phyloP scores from a whole-genome alignment of 2,329 filamentous ascomycete species.

The Pseudogymnoascus sp. region DNA sequence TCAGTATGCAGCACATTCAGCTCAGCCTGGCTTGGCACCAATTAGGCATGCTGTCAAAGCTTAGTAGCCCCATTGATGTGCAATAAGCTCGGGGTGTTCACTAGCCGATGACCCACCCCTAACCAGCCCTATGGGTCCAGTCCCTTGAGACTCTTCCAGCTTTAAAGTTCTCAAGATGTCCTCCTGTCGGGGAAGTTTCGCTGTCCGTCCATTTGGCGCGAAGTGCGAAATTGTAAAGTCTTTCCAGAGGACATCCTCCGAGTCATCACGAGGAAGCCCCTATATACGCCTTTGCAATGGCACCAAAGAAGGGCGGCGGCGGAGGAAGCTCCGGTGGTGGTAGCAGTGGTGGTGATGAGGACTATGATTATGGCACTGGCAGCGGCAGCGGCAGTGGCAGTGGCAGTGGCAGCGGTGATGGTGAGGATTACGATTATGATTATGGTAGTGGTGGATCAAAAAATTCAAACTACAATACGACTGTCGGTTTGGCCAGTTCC shows the following conservation, averaged over 20 bases:
- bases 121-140: not conserved
- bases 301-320: not conserved
- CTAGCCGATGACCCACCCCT: not conserved
- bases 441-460: not conserved
- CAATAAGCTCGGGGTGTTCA: slow-evolving; percentile 3
- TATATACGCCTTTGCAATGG: not conserved
- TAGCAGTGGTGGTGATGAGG: not conserved
- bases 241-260: not conserved
- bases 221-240: not conserved
- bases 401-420: not conserved
- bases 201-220: not conserved
- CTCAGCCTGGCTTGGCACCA: not conserved
- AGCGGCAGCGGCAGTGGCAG: not conserved
- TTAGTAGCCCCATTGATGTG: not conserved
- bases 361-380: not conserved
- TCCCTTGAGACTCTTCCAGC: not conserved
- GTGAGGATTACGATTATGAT: not conserved
- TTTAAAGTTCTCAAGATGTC: not conserved
- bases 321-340: not conserved
- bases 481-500: no score
- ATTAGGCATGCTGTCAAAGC: not conserved
- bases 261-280: not conserved
- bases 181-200: not conserved
- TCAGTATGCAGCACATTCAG: not conserved
- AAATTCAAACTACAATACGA: not conserved